phyloP scores from a whole-genome alignment of 1,139 yeast genomes.

The Nadsonia commutata region DNA sequence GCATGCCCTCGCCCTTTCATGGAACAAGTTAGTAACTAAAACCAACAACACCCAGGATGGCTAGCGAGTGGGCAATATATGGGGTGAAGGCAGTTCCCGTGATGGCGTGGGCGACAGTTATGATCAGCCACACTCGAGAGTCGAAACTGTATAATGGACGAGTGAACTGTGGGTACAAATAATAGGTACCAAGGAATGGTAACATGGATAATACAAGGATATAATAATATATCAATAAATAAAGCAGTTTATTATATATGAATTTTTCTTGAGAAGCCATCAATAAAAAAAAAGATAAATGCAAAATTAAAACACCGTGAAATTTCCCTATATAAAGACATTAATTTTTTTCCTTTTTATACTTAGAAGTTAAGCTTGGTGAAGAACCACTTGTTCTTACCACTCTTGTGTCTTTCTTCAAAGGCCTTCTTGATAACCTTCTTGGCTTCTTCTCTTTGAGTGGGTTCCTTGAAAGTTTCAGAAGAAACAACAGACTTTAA shows the following conservation, averaged over 20 bases:
- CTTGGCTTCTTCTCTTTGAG: constrained; percentile 98
- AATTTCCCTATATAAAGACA: constrained; percentile 3
- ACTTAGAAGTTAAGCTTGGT: constrained; percentile 92
- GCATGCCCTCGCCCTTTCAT: too few species aligned
- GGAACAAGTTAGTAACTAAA: too few species aligned
- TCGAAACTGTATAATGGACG: too few species aligned
- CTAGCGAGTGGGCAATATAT: too few species aligned
- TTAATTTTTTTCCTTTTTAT: background rate
- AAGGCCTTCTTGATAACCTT: constrained; percentile 98
- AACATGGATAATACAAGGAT: background rate
- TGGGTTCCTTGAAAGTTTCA: constrained; percentile 94
- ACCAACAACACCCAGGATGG: too few species aligned
- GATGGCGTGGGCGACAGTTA: too few species aligned
- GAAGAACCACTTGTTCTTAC: constrained; percentile 99
- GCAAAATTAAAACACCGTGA: constrained; percentile 3
- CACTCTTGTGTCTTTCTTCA: constrained; percentile 99
- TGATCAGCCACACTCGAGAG: too few species aligned
- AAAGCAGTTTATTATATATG: constrained; percentile 2
- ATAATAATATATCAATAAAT: background rate
- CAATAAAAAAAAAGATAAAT: constrained; percentile 2
- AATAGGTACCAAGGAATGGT: too few species aligned
- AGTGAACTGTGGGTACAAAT: too few species aligned
- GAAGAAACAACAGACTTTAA: constrained; percentile 85
- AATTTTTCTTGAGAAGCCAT: constrained; percentile 3
- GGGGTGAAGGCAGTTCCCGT: too few species aligned